phyloP scores from a whole-genome alignment of 345 rosid genomes.

The Salix suchowensis region DNA sequence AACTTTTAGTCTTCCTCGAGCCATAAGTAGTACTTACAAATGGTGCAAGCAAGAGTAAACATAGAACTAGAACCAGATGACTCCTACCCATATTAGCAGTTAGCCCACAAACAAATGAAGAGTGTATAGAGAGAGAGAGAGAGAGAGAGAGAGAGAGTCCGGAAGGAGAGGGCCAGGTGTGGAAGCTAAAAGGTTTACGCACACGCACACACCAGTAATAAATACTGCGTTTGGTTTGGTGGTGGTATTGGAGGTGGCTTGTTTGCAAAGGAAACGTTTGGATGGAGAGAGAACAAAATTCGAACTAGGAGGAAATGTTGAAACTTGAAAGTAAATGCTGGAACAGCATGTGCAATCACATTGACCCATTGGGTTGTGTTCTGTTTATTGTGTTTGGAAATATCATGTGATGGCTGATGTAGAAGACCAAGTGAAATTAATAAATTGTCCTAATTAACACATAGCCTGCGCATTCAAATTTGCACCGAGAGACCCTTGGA shows the following conservation, averaged over 20 bases:
- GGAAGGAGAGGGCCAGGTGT: not conserved
- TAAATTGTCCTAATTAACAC: not conserved
- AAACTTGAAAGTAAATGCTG: constrained; percentile 30
- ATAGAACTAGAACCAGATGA: constrained; percentile 4
- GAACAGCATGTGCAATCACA: not conserved
- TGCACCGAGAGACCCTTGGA: not conserved
- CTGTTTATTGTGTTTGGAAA: not conserved
- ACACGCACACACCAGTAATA: not conserved
- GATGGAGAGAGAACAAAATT: not conserved
- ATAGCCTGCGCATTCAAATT: not conserved
- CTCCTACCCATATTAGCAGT: constrained; percentile 27
- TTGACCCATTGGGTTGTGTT: not conserved
- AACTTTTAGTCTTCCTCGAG: constrained; percentile 22
- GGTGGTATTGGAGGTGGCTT: constrained; percentile 17
- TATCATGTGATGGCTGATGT: not conserved
- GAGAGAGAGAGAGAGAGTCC: not conserved
- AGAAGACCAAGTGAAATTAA: not conserved
- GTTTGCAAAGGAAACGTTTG: constrained; percentile 8
- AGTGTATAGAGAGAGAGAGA: not conserved
- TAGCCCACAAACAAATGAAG: not conserved
- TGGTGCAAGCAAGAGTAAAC: constrained; percentile 15
- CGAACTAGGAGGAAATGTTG: constrained; percentile 6
- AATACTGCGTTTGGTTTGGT: not conserved
- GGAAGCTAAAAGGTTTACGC: not conserved
- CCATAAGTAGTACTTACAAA: constrained; percentile 16